These are phyloP conservation scores for Mycena albidolilacea DNA, from an alignment of 768 basidiomycete genomes.

Conservation along the genomic window DNA sequence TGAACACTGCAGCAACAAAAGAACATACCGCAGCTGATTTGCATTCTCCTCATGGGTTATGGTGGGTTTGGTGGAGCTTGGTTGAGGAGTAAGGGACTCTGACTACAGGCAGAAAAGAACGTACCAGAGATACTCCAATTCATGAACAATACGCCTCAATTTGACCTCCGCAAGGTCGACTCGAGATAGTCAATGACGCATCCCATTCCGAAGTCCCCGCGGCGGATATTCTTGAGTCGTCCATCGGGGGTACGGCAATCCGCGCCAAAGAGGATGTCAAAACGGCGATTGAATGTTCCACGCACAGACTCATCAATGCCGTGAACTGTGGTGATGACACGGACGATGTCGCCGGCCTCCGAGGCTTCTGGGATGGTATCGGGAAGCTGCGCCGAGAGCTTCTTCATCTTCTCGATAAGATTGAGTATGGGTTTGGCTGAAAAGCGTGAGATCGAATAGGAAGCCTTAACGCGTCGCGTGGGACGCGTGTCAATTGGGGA, in stretches of 20 bases:
- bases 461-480: background rate
- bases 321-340: background rate
- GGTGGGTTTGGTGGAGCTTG: too few species aligned
- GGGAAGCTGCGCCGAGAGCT: background rate
- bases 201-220: too few species aligned
- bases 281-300: too few species aligned
- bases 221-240: too few species aligned
- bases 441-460: too few species aligned
- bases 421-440: slow-evolving; percentile 1
- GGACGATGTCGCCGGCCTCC: background rate
- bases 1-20: too few species aligned
- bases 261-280: too few species aligned
- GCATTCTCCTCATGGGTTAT: too few species aligned
- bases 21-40: too few species aligned
- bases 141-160: background rate
- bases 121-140: background rate
- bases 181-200: too few species aligned
- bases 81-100: too few species aligned
- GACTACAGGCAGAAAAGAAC: background rate
- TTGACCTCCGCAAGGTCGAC: background rate
- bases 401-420: slow-evolving; percentile 1
- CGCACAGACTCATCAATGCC: background rate
- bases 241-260: too few species aligned
- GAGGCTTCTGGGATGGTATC: background rate
- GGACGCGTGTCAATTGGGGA: background rate